Evolutionary conservation across 116 monocot species (phyloP).

Genomic region (Phalaenopsis hybrid): DNA sequence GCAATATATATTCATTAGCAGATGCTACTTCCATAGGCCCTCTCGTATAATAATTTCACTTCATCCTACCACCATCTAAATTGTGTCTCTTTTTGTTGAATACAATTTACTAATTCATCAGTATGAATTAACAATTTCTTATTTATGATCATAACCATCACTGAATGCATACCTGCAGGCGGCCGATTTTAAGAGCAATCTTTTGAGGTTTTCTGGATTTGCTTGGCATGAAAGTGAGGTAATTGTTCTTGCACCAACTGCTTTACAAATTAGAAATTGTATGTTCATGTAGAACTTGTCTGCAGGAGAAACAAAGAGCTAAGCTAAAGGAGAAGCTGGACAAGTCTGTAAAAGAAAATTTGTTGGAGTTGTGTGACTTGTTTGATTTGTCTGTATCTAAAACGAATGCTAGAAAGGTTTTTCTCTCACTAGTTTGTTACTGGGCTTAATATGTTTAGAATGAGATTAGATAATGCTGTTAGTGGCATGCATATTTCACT

Average conservation of each 20-base stretch:
- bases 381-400: slow-evolving; percentile 51
- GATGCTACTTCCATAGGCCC: too few relatives aligned
- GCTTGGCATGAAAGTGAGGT: slow-evolving; percentile 90
- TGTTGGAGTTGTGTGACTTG: slow-evolving; percentile 55
- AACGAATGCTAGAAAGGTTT: slow-evolving; percentile 21
- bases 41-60: too few relatives aligned
- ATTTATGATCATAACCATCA: too few relatives aligned
- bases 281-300: not conserved
- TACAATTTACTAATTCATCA: too few relatives aligned
- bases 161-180: slow-evolving; percentile 36
- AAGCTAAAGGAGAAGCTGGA: slow-evolving; percentile 80
- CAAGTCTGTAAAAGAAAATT: slow-evolving; percentile 56
- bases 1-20: too few relatives aligned
- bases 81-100: too few relatives aligned
- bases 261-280: not conserved
- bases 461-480: not conserved
- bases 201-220: slow-evolving; percentile 94
- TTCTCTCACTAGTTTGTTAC: not conserved
- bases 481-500: not conserved
- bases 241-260: slow-evolving; percentile 11
- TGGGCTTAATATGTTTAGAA: not conserved
- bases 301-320: slow-evolving; percentile 60
- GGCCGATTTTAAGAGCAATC: slow-evolving; percentile 60
- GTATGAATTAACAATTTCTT: too few relatives aligned
- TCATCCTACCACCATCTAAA: too few relatives aligned